Conservation (phyloP, 2,329 filamentous ascomycete species). For the Ophiostoma himal-ulmi region DNA sequence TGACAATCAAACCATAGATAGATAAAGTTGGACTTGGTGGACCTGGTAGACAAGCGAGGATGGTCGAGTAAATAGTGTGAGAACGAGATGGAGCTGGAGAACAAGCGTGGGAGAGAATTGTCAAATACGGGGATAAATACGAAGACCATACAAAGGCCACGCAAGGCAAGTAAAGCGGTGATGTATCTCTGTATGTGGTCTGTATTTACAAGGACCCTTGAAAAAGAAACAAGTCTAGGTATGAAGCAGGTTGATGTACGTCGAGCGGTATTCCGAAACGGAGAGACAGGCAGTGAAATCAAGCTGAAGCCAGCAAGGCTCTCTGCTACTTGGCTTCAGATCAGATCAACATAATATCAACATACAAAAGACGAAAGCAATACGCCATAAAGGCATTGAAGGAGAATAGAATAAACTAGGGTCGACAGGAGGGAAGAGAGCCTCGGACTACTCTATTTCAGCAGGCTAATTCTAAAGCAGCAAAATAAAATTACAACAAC, state of each 20-base stretch:
- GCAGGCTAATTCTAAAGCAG: slow-evolving; percentile 1
- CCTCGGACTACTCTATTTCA: background rate
- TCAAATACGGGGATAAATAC: background rate
- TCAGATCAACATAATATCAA: background rate
- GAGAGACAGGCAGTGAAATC: background rate
- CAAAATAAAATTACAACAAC: background rate
- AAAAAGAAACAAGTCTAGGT: no score
- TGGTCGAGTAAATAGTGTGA: background rate
- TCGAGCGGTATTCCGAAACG: background rate
- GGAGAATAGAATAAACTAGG: background rate
- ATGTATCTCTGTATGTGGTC: background rate
- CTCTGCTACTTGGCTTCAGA: background rate
- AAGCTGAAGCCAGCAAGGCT: background rate
- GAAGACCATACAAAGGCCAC: background rate
- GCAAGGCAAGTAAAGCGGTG: background rate
- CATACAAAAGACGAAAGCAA: slow-evolving; percentile 10
- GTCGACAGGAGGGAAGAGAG: background rate
- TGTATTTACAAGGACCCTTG: no score
- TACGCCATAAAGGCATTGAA: background rate
- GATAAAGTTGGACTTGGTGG: slow-evolving; percentile 7
- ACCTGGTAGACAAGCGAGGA: background rate
- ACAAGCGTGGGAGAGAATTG: background rate
- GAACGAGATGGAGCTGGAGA: background rate
- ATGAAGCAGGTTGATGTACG: background rate
- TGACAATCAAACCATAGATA: slow-evolving; percentile 6